These are phyloP conservation scores for Komagataella populi DNA, from an alignment of 805 yeast species.

Conservation along the genomic window DNA sequence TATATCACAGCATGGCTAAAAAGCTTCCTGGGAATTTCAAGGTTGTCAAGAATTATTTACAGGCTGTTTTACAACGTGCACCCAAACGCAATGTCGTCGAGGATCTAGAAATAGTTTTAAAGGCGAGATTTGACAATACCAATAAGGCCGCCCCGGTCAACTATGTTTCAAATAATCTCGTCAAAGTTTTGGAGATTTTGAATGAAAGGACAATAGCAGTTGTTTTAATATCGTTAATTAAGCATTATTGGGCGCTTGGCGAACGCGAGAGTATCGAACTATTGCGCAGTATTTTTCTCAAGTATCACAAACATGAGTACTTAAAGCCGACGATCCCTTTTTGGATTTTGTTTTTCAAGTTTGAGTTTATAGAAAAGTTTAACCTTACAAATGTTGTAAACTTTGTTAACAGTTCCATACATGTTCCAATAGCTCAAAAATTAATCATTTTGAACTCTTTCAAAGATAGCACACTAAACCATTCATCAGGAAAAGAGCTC, in stretches of 20 bases:
- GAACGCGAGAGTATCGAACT: constrained; percentile 7
- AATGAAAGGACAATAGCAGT: constrained; percentile 8
- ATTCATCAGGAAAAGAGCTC: constrained; percentile 11
- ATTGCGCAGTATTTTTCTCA: constrained; percentile 13
- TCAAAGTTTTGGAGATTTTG: constrained; percentile 10
- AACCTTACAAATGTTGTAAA: constrained; percentile 30
- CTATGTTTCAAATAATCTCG: constrained; percentile 1
- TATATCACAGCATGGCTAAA: constrained; percentile 8
- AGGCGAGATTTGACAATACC: no score
- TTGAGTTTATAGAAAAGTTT: constrained; percentile 32
- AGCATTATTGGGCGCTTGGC: constrained; percentile 11
- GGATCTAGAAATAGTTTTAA: background rate
- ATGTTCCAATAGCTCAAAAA: constrained; percentile 32
- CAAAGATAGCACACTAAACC: constrained; percentile 20
- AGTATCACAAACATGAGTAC: constrained; percentile 13
- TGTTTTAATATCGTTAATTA: constrained; percentile 14
- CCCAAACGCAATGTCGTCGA: background rate
- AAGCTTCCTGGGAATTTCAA: constrained; percentile 5
- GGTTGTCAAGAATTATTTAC: constrained; percentile 8
- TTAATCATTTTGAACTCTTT: constrained; percentile 27
- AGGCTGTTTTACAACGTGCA: background rate
- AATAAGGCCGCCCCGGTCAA: background rate
- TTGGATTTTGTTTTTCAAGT: constrained; percentile 45
- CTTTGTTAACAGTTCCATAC: constrained; percentile 28
- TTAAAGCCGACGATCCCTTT: constrained; percentile 30